Evolutionary conservation across 2,329 filamentous ascomycete species (phyloP).

Genomic region (Fusarium nanum): DNA sequence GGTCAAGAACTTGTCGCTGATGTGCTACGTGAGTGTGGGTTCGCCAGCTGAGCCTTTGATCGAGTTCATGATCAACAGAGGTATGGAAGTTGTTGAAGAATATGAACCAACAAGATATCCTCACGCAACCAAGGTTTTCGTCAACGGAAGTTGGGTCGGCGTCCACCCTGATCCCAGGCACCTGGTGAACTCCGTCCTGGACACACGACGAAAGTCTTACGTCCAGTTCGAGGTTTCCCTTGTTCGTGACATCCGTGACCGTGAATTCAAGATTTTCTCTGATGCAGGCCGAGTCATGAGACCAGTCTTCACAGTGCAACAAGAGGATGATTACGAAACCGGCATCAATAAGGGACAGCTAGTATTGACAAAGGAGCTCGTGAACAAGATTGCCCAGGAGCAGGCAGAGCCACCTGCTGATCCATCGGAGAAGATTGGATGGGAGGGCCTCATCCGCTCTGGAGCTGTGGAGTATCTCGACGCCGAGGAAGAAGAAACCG

Average conservation of each 20-base stretch:
- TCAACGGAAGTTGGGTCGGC: constrained; percentile 98
- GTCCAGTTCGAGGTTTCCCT: constrained; percentile 94
- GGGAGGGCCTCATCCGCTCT: constrained; percentile 84
- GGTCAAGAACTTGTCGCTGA: constrained; percentile 96
- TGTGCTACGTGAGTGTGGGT: constrained; percentile 98
- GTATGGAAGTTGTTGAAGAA: constrained; percentile 97
- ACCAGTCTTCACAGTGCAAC: constrained; percentile 93
- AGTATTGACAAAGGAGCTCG: constrained; percentile 84
- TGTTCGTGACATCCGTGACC: constrained; percentile 94
- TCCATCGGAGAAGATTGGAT: constrained; percentile 76
- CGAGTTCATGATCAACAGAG: constrained; percentile 85
- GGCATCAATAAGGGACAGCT: constrained; percentile 73
- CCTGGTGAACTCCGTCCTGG: constrained; percentile 81
- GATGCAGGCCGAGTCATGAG: constrained; percentile 96
- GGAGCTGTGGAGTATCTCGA: constrained; percentile 97
- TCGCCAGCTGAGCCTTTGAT: constrained; percentile 93
- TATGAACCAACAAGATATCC: constrained; percentile 88
- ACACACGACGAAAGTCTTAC: constrained; percentile 81
- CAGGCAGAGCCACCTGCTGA: constrained; percentile 75
- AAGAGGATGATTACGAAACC: constrained; percentile 78
- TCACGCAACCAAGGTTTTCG: constrained; percentile 96
- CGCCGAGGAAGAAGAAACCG: constrained; percentile 96
- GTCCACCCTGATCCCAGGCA: constrained; percentile 90
- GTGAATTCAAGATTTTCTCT: constrained; percentile 98
- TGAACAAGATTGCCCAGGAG: constrained; percentile 78